Conservation (phyloP, 257 asterid genomes). For the Coffea eugenioides region DNA sequence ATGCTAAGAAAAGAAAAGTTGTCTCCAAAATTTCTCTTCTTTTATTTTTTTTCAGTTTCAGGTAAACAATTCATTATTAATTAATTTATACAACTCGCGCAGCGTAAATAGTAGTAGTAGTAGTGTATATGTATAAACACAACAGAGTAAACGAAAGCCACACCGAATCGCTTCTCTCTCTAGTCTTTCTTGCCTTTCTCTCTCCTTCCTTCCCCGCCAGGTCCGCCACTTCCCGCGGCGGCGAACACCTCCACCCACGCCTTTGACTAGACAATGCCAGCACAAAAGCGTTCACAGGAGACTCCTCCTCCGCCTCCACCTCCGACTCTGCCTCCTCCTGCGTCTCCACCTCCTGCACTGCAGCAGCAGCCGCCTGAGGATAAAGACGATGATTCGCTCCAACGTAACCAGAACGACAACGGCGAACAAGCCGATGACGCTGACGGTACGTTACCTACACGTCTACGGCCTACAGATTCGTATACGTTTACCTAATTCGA, state of each 20-base stretch:
- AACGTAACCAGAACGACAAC: conserved; percentile 47
- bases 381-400: conserved; percentile 48
- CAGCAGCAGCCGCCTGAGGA: conserved; percentile 19
- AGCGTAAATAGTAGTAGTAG: too few species aligned
- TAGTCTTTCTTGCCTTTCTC: conserved; percentile 25
- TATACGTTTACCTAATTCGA: conserved; percentile 25
- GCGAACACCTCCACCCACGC: conserved; percentile 35
- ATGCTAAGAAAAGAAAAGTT: neutral
- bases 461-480: conserved; percentile 19
- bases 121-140: neutral
- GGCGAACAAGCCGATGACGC: conserved; percentile 38
- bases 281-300: conserved; percentile 63
- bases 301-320: conserved; percentile 47
- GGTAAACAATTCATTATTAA: too few species aligned
- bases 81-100: too few species aligned
- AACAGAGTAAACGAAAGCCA: conserved; percentile 15
- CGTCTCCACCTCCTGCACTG: conserved; percentile 20
- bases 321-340: conserved; percentile 23
- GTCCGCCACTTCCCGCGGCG: conserved; percentile 35
- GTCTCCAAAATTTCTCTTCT: neutral
- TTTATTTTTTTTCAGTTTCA: too few species aligned
- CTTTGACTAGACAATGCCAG: conserved; percentile 65
- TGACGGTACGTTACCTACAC: conserved; percentile 37
- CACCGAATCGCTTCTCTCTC: conserved; percentile 23
- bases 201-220: conserved; percentile 31